phyloP scores from a whole-genome alignment of 495 filamentous ascomycete species.

The Pyrenula massariospora region DNA sequence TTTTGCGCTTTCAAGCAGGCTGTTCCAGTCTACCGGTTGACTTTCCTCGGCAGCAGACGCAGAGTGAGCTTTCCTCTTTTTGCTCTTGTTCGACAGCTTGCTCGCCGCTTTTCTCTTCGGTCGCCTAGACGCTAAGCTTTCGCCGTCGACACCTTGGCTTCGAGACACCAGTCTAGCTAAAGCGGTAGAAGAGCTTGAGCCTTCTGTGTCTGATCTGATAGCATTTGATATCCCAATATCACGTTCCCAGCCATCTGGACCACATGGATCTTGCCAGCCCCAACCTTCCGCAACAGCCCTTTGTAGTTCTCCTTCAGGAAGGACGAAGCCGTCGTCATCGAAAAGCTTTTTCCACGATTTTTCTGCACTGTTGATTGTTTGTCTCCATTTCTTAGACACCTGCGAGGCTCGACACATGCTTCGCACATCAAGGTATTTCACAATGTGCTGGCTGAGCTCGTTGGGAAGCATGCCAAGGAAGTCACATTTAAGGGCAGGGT shows the following conservation, averaged over 20 bases:
- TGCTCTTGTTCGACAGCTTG: constrained; percentile 23
- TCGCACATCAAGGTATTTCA: constrained; percentile 74
- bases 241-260: constrained; percentile 60
- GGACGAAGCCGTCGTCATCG: constrained; percentile 64
- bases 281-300: constrained; percentile 87
- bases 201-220: constrained; percentile 25
- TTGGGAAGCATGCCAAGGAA: constrained; percentile 72
- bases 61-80: constrained; percentile 41
- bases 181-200: background rate
- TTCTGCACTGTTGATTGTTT: constrained; percentile 82
- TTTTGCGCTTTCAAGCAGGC: constrained; percentile 38
- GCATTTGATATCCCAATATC: constrained; percentile 52
- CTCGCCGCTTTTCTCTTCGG: constrained; percentile 44
- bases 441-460: constrained; percentile 78
- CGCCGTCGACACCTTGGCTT: background rate
- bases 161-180: constrained; percentile 3
- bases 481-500: constrained; percentile 93
- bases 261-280: constrained; percentile 92
- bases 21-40: constrained; percentile 31
- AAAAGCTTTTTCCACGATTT: constrained; percentile 92
- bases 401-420: constrained; percentile 87
- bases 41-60: constrained; percentile 26
- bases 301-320: constrained; percentile 76
- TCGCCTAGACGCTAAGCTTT: constrained; percentile 17
- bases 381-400: constrained; percentile 89